Evolutionary conservation across 306 rosid genomes (phyloP).

Genomic region (Vachellia pachyceras): DNA sequence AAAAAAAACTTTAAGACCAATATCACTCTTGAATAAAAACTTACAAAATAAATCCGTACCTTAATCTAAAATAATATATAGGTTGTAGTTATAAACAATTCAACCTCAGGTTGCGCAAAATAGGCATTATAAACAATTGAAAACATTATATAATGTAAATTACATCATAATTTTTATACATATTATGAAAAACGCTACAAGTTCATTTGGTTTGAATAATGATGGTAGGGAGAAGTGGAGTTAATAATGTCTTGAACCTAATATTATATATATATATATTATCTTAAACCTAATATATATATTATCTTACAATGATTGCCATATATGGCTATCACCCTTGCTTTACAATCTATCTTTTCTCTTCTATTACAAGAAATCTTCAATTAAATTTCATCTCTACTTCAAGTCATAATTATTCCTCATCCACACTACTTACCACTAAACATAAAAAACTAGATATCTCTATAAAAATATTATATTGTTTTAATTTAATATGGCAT

Average conservation of each 20-base stretch:
- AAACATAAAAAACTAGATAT: neutral
- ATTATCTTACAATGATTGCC: conserved; percentile 53
- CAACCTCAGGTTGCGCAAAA: neutral
- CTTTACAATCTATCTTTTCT: conserved; percentile 52
- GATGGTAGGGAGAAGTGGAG: conserved; percentile 49
- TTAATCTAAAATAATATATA: neutral
- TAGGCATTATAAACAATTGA: neutral
- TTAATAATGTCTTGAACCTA: conserved; percentile 64
- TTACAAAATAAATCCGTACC: no score
- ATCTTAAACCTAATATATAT: no score
- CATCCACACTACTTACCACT: neutral
- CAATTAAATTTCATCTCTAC: conserved; percentile 38
- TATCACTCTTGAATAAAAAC: no score
- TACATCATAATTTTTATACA: neutral
- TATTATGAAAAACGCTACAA: neutral
- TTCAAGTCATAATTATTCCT: conserved; percentile 35
- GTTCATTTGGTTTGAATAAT: conserved; percentile 28
- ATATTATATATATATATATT: no score
- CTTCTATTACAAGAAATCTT: conserved; percentile 58
- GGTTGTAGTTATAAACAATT: neutral
- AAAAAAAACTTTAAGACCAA: no score
- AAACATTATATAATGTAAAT: neutral
- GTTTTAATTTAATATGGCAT: neutral
- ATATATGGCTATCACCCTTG: conserved; percentile 49
- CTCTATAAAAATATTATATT: neutral